Evolutionary conservation across 768 basidiomycete genomes (phyloP), one percentile per base, ranked within the genome.

Genomic region (Astraeus odoratus): DNA sequence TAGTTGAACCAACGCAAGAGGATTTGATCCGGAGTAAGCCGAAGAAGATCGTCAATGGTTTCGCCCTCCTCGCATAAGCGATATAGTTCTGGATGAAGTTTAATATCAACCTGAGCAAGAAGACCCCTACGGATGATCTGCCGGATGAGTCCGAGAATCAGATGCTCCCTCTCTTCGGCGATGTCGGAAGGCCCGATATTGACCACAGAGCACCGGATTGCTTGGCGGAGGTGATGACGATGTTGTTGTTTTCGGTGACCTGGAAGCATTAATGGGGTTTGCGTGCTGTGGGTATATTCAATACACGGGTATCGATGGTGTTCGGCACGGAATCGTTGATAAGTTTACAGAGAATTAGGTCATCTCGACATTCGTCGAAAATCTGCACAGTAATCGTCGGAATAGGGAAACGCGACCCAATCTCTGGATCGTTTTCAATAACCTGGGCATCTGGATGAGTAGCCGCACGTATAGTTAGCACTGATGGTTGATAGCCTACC

Each of bases 281-380:
- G 30, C 80, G 77, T 3, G 76, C 53, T 3, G 75, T 74, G 0
- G 93, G 80, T 64, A 86, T 95, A 74, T 99, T 98, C 55, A 99
- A 75, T 6, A 99, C 96, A 75, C 96, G 95, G 50, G 81, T 87
- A 68, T 98, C 95, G 69, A 99, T 99, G 5, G 96, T 99, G 66
- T 98, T 95, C 9, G 96, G 95, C 3, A 99, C 96, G 35, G 96
- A 95, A 69, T 99, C 95, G 67, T 99, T 95, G 76, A 98, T 92
- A 53, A 98, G 83, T 75, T 97, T 98, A 68, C 88, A 96, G 24
- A 99, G 85, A 56, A 99, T 82, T 59, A 99, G 73, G 51, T 95
- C 96, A 58, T 99, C 95, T 58, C 85, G 80, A 66, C 85, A 88
- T 65, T 98, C 96, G 60, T 98, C 96, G 58, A 98, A 98, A 51